A percentile compares a stretch with the other conserved stretches of the same genome.
phyloP scores from a whole-genome alignment of 106 monocot genomes.

The Xerophyta viscosa region DNA sequence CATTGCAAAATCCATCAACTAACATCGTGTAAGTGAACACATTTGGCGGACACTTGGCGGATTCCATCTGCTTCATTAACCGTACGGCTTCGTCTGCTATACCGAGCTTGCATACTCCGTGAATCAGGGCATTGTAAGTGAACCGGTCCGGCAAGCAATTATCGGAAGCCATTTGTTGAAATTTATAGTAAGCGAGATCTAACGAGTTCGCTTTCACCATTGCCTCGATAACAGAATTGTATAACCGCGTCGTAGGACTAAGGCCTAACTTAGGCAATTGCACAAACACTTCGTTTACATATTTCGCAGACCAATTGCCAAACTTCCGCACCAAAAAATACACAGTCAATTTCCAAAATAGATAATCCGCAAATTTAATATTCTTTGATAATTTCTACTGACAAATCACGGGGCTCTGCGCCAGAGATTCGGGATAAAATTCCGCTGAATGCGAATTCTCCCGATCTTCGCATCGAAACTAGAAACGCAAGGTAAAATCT shows the following conservation, averaged over 20 bases:
- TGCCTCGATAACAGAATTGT: conserved; percentile 79
- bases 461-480: conserved; percentile 22
- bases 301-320: conserved; percentile 83
- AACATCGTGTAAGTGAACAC: conserved; percentile 88
- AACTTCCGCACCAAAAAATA: conserved; percentile 69
- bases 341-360: conserved; percentile 49
- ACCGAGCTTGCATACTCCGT: conserved; percentile 76
- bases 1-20: conserved; percentile 87
- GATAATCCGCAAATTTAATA: conserved; percentile 28
- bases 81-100: conserved; percentile 73
- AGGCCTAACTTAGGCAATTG: conserved; percentile 53
- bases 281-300: conserved; percentile 66
- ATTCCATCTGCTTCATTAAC: conserved; percentile 81
- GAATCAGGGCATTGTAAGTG: conserved; percentile 82
- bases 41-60: conserved; percentile 30
- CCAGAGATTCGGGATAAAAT: conserved; percentile 36
- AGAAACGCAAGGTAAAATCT: conserved; percentile 70
- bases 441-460: conserved; percentile 31
- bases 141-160: conserved; percentile 68
- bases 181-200: conserved; percentile 80
- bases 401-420: conserved; percentile 59
- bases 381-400: conserved; percentile 49
- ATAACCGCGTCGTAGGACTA: conserved; percentile 50
- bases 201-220: conserved; percentile 63
- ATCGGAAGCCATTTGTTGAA: conserved; percentile 92